phyloP scores from a whole-genome alignment of 2,329 filamentous ascomycete species.

The Diaporthe vaccinii region DNA sequence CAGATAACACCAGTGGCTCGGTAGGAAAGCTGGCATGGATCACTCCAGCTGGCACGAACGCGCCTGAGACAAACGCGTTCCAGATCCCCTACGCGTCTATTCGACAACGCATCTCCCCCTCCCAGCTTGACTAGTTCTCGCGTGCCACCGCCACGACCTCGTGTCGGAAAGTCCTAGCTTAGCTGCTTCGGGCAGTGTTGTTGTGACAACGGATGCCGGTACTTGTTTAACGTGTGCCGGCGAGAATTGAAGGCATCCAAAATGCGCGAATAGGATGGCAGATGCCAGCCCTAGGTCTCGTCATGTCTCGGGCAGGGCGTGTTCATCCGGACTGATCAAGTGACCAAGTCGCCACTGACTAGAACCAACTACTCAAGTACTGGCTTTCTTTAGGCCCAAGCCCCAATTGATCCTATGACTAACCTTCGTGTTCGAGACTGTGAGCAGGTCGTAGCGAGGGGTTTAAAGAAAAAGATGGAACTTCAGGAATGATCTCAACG shows the following conservation, averaged over 20 bases:
- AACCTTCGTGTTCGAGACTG: too few relatives aligned
- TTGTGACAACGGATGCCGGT: neutral
- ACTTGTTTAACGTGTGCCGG: neutral
- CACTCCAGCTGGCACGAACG: conserved; percentile 10
- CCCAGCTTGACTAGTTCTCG: neutral
- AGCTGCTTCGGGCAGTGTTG: neutral
- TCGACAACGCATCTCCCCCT: conserved; percentile 2
- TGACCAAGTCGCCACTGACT: neutral
- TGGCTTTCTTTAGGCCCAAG: neutral
- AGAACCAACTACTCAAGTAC: neutral
- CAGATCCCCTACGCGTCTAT: conserved; percentile 3
- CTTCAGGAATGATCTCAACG: neutral
- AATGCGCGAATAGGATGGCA: neutral
- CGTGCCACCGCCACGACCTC: conserved; percentile 21
- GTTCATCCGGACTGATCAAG: neutral
- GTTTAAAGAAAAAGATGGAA: neutral
- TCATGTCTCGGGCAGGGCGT: neutral
- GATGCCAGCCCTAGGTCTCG: neutral
- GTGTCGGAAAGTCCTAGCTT: neutral
- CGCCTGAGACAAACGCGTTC: conserved; percentile 28
- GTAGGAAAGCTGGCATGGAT: conserved; percentile 9
- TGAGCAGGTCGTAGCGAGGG: neutral
- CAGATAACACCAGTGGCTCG: neutral
- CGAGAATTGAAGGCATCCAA: neutral
- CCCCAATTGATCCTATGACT: neutral